Conservation (phyloP, 1,284 basidiomycete genomes). For the Rhodotorula sp. region DNA sequence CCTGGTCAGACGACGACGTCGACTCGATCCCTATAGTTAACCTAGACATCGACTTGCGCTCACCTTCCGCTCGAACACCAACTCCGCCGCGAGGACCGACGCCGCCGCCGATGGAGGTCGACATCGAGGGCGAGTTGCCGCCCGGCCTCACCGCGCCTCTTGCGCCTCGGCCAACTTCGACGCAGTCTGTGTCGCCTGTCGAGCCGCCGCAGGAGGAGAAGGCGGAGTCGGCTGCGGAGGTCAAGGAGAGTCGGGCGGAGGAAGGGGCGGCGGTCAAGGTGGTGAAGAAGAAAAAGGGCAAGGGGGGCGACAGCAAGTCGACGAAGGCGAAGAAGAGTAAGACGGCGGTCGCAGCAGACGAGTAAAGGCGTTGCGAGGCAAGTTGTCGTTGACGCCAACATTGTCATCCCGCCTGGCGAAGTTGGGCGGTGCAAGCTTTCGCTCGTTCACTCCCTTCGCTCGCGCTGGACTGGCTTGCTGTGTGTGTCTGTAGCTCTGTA, state of each 20-base stretch:
- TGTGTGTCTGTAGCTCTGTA: too few relatives aligned
- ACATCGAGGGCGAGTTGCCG: slow-evolving; percentile 82
- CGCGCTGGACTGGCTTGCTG: too few relatives aligned
- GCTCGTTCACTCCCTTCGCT: too few relatives aligned
- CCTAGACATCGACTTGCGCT: slow-evolving; percentile 47
- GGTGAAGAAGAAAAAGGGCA: slow-evolving; percentile 59
- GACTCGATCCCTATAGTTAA: slow-evolving; percentile 40
- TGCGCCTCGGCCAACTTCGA: not conserved
- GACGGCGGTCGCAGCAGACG: not conserved
- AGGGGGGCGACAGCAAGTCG: slow-evolving; percentile 20
- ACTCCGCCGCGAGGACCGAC: slow-evolving; percentile 42
- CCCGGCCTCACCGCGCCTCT: slow-evolving; percentile 52
- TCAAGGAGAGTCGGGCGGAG: slow-evolving; percentile 11
- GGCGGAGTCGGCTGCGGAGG: not conserved
- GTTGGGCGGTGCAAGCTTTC: too few relatives aligned
- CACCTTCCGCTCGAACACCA: slow-evolving; percentile 50
- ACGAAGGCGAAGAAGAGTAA: slow-evolving; percentile 25
- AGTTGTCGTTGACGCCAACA: too few relatives aligned
- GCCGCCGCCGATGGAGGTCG: slow-evolving; percentile 59
- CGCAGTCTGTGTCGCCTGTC: not conserved
- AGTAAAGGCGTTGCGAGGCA: not conserved
- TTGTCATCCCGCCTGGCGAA: too few relatives aligned
- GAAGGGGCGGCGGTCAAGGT: slow-evolving; percentile 56
- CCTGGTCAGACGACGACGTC: slow-evolving; percentile 27
- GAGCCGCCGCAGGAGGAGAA: too few relatives aligned